Evolutionary conservation across 768 basidiomycete genomes (phyloP).

Genomic region (Kwoniella bestiolae): DNA sequence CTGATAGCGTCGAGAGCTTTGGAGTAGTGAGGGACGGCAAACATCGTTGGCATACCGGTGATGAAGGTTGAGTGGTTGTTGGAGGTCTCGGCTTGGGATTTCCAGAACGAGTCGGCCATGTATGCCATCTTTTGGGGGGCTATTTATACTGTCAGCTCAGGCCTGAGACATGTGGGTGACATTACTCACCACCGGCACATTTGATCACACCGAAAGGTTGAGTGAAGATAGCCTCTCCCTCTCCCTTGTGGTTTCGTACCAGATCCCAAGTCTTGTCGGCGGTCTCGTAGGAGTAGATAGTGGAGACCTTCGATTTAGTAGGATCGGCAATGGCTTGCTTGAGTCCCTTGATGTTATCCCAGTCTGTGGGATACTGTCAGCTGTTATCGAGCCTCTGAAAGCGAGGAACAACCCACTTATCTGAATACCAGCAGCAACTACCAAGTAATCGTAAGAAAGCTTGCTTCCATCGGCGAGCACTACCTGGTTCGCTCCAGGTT

Average conservation of each 20-base stretch:
- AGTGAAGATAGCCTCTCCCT: constrained; percentile 80
- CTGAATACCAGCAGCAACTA: constrained; percentile 87
- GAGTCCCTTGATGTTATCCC: constrained; percentile 73
- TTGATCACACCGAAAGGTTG: constrained; percentile 92
- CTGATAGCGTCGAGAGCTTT: constrained; percentile 81
- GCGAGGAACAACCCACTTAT: constrained; percentile 60
- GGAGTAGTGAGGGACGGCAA: constrained; percentile 93
- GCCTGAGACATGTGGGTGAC: too few relatives aligned
- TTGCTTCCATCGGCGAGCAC: constrained; percentile 72
- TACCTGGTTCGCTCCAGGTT: constrained; percentile 73
- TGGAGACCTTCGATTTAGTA: constrained; percentile 73
- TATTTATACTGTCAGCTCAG: too few relatives aligned
- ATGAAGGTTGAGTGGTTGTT: constrained; percentile 72
- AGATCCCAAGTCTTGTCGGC: constrained; percentile 88
- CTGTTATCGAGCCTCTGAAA: not conserved
- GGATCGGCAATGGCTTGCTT: constrained; percentile 75
- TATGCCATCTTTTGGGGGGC: constrained; percentile 53
- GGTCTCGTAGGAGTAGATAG: constrained; percentile 87
- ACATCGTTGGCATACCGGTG: constrained; percentile 94
- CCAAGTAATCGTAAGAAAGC: constrained; percentile 79
- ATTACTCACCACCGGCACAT: constrained; percentile 66
- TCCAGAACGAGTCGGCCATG: constrained; percentile 67
- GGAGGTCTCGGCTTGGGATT: constrained; percentile 51
- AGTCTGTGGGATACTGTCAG: constrained; percentile 60
- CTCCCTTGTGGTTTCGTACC: constrained; percentile 76